Evolutionary conservation across 208 protist species (phyloP), one percentile per base, ranked within the genome.

Genomic region (Leishmania mexicana): DNA sequence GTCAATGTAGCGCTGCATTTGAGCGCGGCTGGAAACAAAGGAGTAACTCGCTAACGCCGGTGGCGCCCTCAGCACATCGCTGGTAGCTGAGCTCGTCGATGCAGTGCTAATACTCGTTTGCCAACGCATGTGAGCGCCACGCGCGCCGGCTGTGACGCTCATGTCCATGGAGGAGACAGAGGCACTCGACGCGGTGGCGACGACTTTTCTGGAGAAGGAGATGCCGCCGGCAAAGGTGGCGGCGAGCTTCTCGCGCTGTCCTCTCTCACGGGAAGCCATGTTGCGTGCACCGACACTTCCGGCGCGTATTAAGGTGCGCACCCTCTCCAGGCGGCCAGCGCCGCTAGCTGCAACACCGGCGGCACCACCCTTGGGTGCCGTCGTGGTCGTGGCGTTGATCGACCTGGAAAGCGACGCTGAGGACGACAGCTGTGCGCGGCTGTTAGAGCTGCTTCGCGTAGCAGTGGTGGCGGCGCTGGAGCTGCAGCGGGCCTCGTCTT

Each of bases 1-100:
- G 64, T 91, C 81, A 19, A 94, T 83, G 81, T 92, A 88, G 64
- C 86, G 83, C 62, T 87, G 87, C 81, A 94, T 77, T 24, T 82
- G 67, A 6, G 51, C 47, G 10, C 80, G 84, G 57, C 84, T 83
- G 10, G 78, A 78, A 5, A 73, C 74, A 35, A 82, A 87, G 53
- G 76, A 77, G 64, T 73, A 79, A 42, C n/a, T 15, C 24, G 49
- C 28, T 19, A 81, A 67, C n/a, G 73, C 51, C 49, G 80, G 42
- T 4, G 57, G 40, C n/a, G 49, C 53, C 6, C 28, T n/a, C 2
- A 11, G 28, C 31, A 13, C 15, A 45, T 35, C 73, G 51, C 78
- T 58, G 28, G 35, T 42, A 40, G 19, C 54, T 8, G 75, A 70
- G 45, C 57, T 19, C 47, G 77, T 57, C 13, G 77, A 49, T 38